Evolutionary conservation across 768 basidiomycete genomes (phyloP).

Genomic region (Xerocomus potaroensis): DNA sequence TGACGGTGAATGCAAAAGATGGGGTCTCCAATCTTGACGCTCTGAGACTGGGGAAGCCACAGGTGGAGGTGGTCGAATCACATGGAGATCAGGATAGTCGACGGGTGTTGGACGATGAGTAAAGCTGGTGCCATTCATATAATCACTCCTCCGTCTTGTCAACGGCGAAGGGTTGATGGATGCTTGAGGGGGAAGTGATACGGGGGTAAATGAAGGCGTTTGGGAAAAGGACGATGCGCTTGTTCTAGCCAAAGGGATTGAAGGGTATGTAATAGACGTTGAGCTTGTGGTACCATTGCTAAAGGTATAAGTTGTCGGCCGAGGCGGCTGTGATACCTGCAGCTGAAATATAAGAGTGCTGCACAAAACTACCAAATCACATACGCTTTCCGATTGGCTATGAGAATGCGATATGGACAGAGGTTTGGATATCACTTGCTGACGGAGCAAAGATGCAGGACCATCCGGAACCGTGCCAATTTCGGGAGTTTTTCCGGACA

Average conservation of each 20-base stretch:
- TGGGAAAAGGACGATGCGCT: slow-evolving; percentile 38
- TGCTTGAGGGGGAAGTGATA: slow-evolving; percentile 74
- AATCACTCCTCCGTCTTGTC: slow-evolving; percentile 70
- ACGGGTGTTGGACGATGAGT: slow-evolving; percentile 47
- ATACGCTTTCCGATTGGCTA: slow-evolving; percentile 49
- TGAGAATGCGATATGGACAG: slow-evolving; percentile 44
- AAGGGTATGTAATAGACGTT: slow-evolving; percentile 50
- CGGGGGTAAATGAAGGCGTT: slow-evolving; percentile 37
- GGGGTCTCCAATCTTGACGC: slow-evolving; percentile 70
- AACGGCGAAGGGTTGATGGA: slow-evolving; percentile 79
- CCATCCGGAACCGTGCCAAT: slow-evolving; percentile 11
- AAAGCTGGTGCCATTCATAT: slow-evolving; percentile 66
- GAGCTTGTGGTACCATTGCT: slow-evolving; percentile 36
- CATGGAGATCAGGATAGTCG: slow-evolving; percentile 76
- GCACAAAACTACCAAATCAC: slow-evolving; percentile 10
- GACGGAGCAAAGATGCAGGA: slow-evolving; percentile 27
- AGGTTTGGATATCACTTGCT: slow-evolving; percentile 40
- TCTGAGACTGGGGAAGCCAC: slow-evolving; percentile 68
- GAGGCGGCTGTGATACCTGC: slow-evolving; percentile 36
- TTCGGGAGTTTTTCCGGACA: slow-evolving; percentile 11
- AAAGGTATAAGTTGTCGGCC: slow-evolving; percentile 33
- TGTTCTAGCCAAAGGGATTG: slow-evolving; percentile 36
- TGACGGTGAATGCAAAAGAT: slow-evolving; percentile 38
- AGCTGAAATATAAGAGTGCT: slow-evolving; percentile 8
- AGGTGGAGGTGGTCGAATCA: slow-evolving; percentile 75